phyloP scores from a whole-genome alignment of 1,139 yeast species.

The Diutina neorugosa region DNA sequence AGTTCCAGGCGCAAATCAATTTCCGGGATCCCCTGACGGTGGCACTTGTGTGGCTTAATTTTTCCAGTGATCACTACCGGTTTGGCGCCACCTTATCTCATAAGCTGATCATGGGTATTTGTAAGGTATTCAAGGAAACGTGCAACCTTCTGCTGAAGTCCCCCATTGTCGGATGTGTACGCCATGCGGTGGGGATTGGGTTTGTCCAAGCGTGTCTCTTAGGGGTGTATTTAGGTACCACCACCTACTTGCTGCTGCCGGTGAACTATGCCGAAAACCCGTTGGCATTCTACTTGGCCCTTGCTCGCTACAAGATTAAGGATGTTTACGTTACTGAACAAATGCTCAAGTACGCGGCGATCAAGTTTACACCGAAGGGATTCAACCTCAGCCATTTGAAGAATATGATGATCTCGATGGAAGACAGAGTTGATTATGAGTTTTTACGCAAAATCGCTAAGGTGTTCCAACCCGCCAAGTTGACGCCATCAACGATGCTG shows the following conservation, averaged over 20 bases:
- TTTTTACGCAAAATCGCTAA: conserved; percentile 48
- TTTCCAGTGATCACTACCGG: conserved; percentile 64
- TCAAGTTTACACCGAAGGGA: conserved; percentile 51
- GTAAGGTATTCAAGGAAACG: conserved; percentile 86
- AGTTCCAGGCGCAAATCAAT: conserved; percentile 31
- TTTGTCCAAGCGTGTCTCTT: conserved; percentile 71
- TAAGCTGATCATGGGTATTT: conserved; percentile 56
- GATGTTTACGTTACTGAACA: conserved; percentile 82
- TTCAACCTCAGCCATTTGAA: conserved; percentile 53
- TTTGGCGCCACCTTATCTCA: conserved; percentile 58
- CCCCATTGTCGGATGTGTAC: conserved; percentile 76
- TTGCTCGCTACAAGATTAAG: conserved; percentile 70
- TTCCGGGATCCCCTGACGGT: conserved; percentile 29
- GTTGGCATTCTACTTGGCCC: conserved; percentile 52
- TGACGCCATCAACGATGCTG: conserved; percentile 62
- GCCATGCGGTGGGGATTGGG: conserved; percentile 79
- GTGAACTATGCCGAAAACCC: conserved; percentile 73
- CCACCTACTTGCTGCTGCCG: conserved; percentile 74
- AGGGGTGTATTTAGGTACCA: conserved; percentile 79
- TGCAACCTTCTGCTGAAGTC: conserved; percentile 66
- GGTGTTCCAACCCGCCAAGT: conserved; percentile 51
- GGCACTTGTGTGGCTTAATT: conserved; percentile 55
- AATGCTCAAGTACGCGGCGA: conserved; percentile 68
- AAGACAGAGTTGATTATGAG: conserved; percentile 59
- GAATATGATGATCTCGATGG: conserved; percentile 76